Conservation (phyloP, 257 asterid species). For the Prunella vulgaris region DNA sequence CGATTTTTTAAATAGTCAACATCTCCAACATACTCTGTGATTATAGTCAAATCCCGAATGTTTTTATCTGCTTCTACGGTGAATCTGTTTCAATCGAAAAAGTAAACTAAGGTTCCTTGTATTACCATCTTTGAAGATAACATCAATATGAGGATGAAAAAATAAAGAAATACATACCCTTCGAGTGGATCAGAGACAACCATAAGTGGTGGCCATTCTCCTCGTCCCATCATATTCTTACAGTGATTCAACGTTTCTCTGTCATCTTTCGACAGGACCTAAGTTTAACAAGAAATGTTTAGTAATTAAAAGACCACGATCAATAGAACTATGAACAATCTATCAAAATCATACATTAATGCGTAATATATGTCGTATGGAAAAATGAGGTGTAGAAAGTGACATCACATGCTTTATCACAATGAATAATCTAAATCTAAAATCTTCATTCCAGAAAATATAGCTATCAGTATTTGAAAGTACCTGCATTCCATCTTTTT, state of each 20-base stretch:
- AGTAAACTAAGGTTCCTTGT: not conserved
- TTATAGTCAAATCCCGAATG: conserved; percentile 76
- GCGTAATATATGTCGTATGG: too few species aligned
- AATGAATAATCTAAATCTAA: not conserved
- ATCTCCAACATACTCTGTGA: conserved; percentile 93
- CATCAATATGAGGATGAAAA: not conserved
- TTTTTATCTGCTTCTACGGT: conserved; percentile 84
- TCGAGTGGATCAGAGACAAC: conserved; percentile 76
- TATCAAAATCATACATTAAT: not conserved
- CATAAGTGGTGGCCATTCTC: conserved; percentile 94
- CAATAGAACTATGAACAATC: not conserved
- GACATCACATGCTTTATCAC: too few species aligned
- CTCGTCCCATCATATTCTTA: conserved; percentile 79
- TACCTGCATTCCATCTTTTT: conserved; percentile 94
- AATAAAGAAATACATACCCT: conserved; percentile 45
- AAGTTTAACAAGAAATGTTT: not conserved
- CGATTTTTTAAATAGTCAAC: conserved; percentile 74
- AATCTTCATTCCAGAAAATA: not conserved
- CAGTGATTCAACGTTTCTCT: conserved; percentile 59
- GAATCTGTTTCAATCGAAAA: conserved; percentile 43
- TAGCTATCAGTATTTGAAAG: not conserved
- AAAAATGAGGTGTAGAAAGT: too few species aligned
- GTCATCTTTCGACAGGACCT: conserved; percentile 71
- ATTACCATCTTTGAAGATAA: not conserved
- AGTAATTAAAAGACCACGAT: not conserved